These are phyloP conservation scores for Microbotryum saponariae DNA, from an alignment of 1,284 basidiomycete genomes.

Conservation along the genomic window DNA sequence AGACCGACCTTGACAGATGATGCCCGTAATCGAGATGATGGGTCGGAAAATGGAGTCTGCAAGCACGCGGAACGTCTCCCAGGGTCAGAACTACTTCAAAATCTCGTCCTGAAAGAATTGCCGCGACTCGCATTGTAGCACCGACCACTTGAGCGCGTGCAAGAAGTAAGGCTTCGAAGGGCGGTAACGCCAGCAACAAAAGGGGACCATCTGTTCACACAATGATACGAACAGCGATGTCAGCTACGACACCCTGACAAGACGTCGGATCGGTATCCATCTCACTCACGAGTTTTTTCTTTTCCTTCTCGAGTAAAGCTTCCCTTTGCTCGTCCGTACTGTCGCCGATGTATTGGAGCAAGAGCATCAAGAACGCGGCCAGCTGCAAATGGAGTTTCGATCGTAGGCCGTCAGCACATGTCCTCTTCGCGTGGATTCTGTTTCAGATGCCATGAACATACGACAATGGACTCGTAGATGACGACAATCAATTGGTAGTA, in stretches of 20 bases:
- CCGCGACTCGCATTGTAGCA: constrained; percentile 57
- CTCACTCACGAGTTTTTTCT: constrained; percentile 48
- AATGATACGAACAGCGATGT: background rate
- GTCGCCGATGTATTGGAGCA: constrained; percentile 74
- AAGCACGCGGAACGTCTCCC: background rate
- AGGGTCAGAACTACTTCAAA: too few species aligned
- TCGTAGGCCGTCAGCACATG: background rate
- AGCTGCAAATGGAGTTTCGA: background rate
- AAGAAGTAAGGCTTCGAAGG: constrained; percentile 84
- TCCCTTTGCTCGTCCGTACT: constrained; percentile 51
- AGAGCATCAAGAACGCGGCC: constrained; percentile 50
- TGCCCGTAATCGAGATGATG: constrained; percentile 59
- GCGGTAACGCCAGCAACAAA: constrained; percentile 66
- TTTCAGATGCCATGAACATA: background rate
- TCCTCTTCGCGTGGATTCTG: background rate
- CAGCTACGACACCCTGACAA: background rate
- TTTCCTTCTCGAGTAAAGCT: constrained; percentile 71
- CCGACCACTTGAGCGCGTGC: constrained; percentile 64
- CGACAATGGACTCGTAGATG: constrained; percentile 22
- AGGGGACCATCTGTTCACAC: constrained; percentile 41
- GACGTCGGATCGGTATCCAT: background rate
- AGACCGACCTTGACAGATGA: constrained; percentile 49
- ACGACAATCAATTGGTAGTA: constrained; percentile 60
- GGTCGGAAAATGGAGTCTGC: constrained; percentile 1
- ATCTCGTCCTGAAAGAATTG: too few species aligned